Base-by-base conservation (phyloP, 2,329 filamentous ascomycete species). In the Colletotrichum destructivum region DNA sequence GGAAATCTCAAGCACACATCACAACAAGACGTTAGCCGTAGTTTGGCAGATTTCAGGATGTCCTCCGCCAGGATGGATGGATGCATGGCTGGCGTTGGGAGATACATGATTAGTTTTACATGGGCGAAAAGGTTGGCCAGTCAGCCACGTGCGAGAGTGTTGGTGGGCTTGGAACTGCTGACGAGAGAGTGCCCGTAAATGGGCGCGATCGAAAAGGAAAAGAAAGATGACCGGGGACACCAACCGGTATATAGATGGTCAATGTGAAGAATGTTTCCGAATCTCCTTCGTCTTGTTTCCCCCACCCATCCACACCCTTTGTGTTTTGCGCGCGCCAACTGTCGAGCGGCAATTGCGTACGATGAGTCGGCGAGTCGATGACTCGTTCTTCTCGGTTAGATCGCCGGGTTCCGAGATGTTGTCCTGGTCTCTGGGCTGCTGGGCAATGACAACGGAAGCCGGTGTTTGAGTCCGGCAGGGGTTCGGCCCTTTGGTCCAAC, bases 31-130 rank as follows among this genome's bases (percentile, higher is more conserved):
- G 16, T 52, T 57, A 49, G 66, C 62, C 62, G 6, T 5, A 59
- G 67, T 26, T 40, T 40, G 55, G n/a, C 49, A 64, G 62, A 67
- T 57, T 66, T 52, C 49, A 62, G 70, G 56, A 72, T 66, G 59
- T 62, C 51, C 62, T 71, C 49, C 56, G 56, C 57, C 67, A 57
- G 61, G 70, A 54, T 52, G 61, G 70, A 54, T 52, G 66, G 52
- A 62, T 72, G 72, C 72, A 73, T 72, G 64, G 61, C 64, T 60
- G 72, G 72, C 72, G 72, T 73, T 73, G 64, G 47, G 64, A 68
- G 57, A 71, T 61, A 38, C 35, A 51, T 69, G 69, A 69, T 72
- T 67, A 56, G 66, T 66, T 71, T 57, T 52, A 61, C 64, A 62
- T 69, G 71, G 63, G 57, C 68, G 51, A 49, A 68, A 38, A 40